A percentile compares a stretch with the other conserved stretches of the same genome.
phyloP scores from a whole-genome alignment of 2,329 filamentous ascomycete species.

The Aaosphaeria arxii region DNA sequence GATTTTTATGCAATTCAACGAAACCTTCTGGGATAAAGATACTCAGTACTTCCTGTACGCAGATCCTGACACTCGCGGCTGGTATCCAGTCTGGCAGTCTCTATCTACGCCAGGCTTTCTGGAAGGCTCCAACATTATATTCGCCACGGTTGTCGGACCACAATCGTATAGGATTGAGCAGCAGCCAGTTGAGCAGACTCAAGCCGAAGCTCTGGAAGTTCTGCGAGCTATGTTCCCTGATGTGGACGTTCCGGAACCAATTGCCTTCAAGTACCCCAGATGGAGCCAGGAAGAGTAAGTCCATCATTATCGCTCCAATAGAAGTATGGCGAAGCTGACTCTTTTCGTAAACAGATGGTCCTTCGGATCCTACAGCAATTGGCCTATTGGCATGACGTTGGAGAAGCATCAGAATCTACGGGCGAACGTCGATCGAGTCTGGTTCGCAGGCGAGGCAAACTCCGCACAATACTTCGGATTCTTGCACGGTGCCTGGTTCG shows the following conservation, averaged over 20 bases:
- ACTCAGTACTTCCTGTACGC: conserved; percentile 57
- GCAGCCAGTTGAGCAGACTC: conserved; percentile 57
- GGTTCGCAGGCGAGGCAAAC: conserved; percentile 65
- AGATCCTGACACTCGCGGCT: conserved; percentile 46
- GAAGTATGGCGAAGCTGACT: too few species aligned
- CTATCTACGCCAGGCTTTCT: conserved; percentile 57
- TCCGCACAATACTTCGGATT: conserved; percentile 64
- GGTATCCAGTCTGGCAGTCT: conserved; percentile 64
- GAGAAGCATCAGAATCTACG: conserved; percentile 67
- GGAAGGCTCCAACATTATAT: conserved; percentile 61
- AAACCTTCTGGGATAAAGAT: conserved; percentile 62
- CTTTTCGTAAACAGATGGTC: conserved; percentile 41
- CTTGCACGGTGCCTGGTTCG: conserved; percentile 50
- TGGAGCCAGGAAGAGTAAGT: conserved; percentile 43
- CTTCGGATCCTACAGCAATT: conserved; percentile 65
- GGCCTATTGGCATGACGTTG: conserved; percentile 61
- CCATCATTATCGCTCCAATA: too few species aligned
- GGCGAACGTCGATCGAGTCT: conserved; percentile 60
- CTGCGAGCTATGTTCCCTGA: conserved; percentile 61
- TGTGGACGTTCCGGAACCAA: conserved; percentile 56
- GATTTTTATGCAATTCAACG: conserved; percentile 66
- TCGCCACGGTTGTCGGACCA: conserved; percentile 59
- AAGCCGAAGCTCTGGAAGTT: conserved; percentile 56
- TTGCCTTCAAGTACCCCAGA: conserved; percentile 59
- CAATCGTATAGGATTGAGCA: conserved; percentile 58